A percentile compares a stretch with the other conserved stretches of the same genome.
These are phyloP conservation scores for Pythium periplocum DNA, from an alignment of 352 stramenopile species.

Conservation along the genomic window DNA sequence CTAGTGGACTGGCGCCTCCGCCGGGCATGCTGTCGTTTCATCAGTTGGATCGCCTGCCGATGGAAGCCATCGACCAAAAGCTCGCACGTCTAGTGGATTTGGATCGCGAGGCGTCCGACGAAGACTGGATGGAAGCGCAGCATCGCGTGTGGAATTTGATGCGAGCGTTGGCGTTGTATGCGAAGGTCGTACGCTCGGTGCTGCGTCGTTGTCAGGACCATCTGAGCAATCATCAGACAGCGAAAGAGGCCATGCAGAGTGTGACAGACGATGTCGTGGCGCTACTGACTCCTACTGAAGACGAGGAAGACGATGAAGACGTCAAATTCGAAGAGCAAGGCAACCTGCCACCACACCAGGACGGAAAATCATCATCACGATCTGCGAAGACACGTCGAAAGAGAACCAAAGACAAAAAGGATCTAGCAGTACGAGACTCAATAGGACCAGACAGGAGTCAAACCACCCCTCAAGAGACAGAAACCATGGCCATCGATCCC, in stretches of 20 bases:
- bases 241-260: conserved; percentile 24
- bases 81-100: conserved; percentile 4
- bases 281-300: not conserved
- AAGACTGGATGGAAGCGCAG: conserved; percentile 21
- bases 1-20: conserved; percentile 30
- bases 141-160: conserved; percentile 26
- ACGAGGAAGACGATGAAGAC: conserved; percentile 1
- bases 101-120: not conserved
- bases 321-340: too few species aligned
- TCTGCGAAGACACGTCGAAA: too few species aligned
- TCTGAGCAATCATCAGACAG: conserved; percentile 22
- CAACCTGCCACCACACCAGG: too few species aligned
- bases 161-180: conserved; percentile 33
- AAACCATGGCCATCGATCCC: conserved; percentile 21
- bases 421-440: too few species aligned
- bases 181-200: conserved; percentile 30
- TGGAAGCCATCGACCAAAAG: conserved; percentile 24
- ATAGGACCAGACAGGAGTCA: too few species aligned
- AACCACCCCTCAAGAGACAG: not conserved
- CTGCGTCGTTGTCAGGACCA: conserved; percentile 37
- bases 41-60: conserved; percentile 36
- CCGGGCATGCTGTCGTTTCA: conserved; percentile 28
- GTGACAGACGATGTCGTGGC: conserved; percentile 21
- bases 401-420: too few species aligned
- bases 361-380: too few species aligned